A percentile compares a stretch with the other conserved stretches of the same genome.
Conservation (phyloP, 2,329 filamentous ascomycete genomes). For the Nemania bipapillata region DNA sequence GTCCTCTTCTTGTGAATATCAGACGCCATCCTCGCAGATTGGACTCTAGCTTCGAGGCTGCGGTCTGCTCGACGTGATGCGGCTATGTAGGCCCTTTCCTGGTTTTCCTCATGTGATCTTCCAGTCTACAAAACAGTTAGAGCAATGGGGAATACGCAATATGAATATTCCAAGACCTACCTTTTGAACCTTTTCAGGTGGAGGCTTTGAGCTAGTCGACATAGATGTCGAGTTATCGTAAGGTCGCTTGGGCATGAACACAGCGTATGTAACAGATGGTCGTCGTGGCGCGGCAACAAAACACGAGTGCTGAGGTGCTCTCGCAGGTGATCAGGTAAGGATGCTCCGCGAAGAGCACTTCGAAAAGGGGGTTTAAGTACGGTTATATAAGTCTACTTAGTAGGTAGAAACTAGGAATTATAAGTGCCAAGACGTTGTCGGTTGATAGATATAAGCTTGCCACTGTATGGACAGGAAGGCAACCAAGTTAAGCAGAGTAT, state of each 20-base stretch:
- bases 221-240: slow-evolving; percentile 50
- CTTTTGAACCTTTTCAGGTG: slow-evolving; percentile 54
- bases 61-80: slow-evolving; percentile 88
- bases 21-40: slow-evolving; percentile 88
- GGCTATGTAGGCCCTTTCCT: slow-evolving; percentile 90
- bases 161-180: slow-evolving; percentile 35
- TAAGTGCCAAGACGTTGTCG: slow-evolving; percentile 16
- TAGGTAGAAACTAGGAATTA: slow-evolving; percentile 7
- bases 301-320: too few relatives aligned
- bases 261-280: background rate
- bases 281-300: too few relatives aligned
- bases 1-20: slow-evolving; percentile 89
- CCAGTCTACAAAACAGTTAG: slow-evolving; percentile 66
- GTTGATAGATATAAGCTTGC: slow-evolving; percentile 23
- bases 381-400: background rate
- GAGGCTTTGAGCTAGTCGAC: slow-evolving; percentile 48
- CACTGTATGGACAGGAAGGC: slow-evolving; percentile 38
- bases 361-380: background rate
- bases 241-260: slow-evolving; percentile 56
- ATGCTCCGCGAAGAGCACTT: background rate
- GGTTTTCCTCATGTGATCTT: slow-evolving; percentile 81
- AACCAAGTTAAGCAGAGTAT: slow-evolving; percentile 15
- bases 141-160: background rate
- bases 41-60: slow-evolving; percentile 85
- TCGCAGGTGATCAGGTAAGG: slow-evolving; percentile 7